Evolutionary conservation across 768 basidiomycete species (phyloP).

Genomic region (Phaeotremella skinneri): DNA sequence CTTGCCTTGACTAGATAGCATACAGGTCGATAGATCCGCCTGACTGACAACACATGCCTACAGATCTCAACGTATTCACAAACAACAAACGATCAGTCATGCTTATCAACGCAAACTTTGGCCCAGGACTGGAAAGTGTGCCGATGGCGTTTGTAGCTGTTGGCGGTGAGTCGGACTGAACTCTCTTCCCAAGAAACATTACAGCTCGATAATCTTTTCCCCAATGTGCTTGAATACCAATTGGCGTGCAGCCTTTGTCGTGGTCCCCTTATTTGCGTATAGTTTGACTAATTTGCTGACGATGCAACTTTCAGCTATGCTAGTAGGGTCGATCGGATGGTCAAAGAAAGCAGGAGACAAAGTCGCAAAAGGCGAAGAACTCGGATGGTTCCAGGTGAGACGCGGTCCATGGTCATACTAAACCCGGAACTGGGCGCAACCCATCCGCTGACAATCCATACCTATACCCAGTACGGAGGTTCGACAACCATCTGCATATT

Average conservation of each 20-base stretch:
- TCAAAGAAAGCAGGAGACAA: slow-evolving; percentile 53
- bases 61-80: slow-evolving; percentile 51
- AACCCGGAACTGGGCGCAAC: slow-evolving; percentile 1
- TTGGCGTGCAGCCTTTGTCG: neutral
- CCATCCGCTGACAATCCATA: slow-evolving; percentile 12
- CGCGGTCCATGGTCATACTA: slow-evolving; percentile 16
- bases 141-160: slow-evolving; percentile 69
- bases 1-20: no score
- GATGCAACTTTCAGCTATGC: slow-evolving; percentile 57
- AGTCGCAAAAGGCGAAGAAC: slow-evolving; percentile 56
- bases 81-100: slow-evolving; percentile 50
- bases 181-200: neutral
- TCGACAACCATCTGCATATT: slow-evolving; percentile 67
- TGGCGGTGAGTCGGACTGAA: slow-evolving; percentile 55
- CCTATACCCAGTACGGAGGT: slow-evolving; percentile 72
- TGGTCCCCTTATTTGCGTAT: no score
- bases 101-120: slow-evolving; percentile 40
- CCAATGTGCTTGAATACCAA: no score
- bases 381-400: slow-evolving; percentile 65
- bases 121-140: slow-evolving; percentile 35
- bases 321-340: slow-evolving; percentile 73
- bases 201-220: neutral
- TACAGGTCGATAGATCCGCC: slow-evolving; percentile 46
- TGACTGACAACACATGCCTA: slow-evolving; percentile 16
- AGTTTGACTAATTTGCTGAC: no score